Evolutionary conservation across 2,329 filamentous ascomycete species (phyloP).

Genomic region (Neofusicoccum laricinum): DNA sequence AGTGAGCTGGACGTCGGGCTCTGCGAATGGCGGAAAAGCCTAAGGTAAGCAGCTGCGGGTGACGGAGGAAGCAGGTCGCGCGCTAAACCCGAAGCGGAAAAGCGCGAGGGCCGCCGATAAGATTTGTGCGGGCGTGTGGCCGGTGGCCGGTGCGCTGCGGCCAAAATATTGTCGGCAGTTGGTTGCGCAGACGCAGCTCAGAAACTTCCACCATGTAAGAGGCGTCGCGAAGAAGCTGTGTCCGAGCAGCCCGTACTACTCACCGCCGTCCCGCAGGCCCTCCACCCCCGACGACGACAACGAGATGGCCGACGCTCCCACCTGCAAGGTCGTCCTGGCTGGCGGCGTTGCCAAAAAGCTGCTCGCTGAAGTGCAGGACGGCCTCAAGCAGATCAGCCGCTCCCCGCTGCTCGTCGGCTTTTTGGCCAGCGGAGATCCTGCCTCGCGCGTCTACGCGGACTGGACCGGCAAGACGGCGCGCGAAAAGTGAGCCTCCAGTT

Average conservation of each 20-base stretch:
- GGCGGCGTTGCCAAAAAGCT: constrained; percentile 81
- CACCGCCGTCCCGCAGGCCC: not conserved
- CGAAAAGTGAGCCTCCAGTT: constrained; percentile 72
- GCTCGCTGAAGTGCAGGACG: constrained; percentile 73
- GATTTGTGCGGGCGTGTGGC: constrained; percentile 3
- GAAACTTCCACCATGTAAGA: constrained; percentile 4
- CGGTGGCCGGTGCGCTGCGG: not conserved
- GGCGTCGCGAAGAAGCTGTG: not conserved
- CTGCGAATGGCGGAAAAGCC: constrained; percentile 14
- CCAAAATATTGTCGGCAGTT: constrained; percentile 15
- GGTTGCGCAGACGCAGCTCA: not conserved
- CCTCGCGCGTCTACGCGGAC: constrained; percentile 89
- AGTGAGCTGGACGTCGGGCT: not conserved
- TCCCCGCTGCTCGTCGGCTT: constrained; percentile 84
- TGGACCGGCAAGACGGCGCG: constrained; percentile 96
- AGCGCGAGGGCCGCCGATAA: constrained; percentile 7
- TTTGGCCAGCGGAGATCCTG: constrained; percentile 86
- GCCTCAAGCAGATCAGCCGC: constrained; percentile 67
- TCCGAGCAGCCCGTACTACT: not conserved
- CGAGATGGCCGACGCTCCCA: constrained; percentile 30
- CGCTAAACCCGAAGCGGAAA: constrained; percentile 7
- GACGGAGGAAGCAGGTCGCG: constrained; percentile 4
- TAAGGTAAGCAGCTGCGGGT: constrained; percentile 16
- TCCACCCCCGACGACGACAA: not conserved
- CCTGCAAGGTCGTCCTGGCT: constrained; percentile 92